Evolutionary conservation across 495 filamentous ascomycete species (phyloP), one percentile per base, ranked within the genome.

Genomic region (Lophium mytilinum): DNA sequence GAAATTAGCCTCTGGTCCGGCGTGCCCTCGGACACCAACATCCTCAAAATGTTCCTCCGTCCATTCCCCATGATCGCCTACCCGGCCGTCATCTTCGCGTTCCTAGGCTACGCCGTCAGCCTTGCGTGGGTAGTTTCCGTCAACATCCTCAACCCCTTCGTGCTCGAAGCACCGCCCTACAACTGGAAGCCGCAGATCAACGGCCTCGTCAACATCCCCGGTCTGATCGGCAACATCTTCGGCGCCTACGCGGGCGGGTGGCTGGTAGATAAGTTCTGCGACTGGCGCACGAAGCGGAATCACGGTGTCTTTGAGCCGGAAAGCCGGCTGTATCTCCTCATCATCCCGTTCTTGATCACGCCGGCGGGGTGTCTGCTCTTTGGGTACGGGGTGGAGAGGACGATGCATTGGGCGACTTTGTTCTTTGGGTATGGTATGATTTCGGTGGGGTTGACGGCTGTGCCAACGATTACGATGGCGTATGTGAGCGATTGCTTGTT

Each of bases 131-230:
- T 68, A 7, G 64, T 68, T 4, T 62, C 65, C 1, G 64, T 71
- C 58, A 71, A 71, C 53, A 68, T 69, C 19, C 58, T 69, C 35
- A 63, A 64, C 43, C 57, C 65, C 34, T 71, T 71, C 56, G 58
- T 69, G 14, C 57, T 71, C 21, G 58, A 68, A 62, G 67, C 69
- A 0, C 69, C 67, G 41, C 67, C 69, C 11, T 69, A 71, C 54
- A 61, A 56, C 45, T 71, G 62, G 60, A 34, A 43, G 5, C 60
- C 67, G 11, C 41, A 46, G 19, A 65, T 68, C 41, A 69, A 64
- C 41, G 68, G 68, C 15, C 56, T 71, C 42, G 63, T 71, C 57
- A 71, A 71, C 53, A 69, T 71, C 21, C 65, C 68, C 6, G 68
- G 67, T 6, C 40, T 71, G 4, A 37, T 71, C 18, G 68, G 68